Evolutionary conservation across 116 monocot species (phyloP), one percentile per base, ranked within the genome.

Genomic region (Phalaenopsis hybrid): DNA sequence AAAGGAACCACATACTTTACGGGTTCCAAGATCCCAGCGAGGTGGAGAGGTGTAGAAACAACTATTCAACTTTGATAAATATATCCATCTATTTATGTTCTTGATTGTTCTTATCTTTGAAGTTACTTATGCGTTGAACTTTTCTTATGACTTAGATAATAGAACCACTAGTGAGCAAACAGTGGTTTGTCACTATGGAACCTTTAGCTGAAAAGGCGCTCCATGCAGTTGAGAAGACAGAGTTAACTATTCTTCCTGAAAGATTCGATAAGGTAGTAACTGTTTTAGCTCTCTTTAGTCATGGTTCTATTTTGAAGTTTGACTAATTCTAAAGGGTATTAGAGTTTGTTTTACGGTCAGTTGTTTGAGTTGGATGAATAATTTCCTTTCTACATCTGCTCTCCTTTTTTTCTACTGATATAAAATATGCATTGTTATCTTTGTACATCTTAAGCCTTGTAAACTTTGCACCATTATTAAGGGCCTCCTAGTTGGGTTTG

Each of bases 171-270:
- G 91, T 98, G 74, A 98, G 98, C 74, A 98, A 95, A 68, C 98
- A 98, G 73, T 98, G 98, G 98, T 98, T 98, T 93, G 90, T 98
- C 41, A 93, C 93, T 31, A 98, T 98, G 95, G 98, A 95, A 44
- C 88, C 95, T 58, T 82, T 98, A 75, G 98, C 98, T 80, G 95
- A 98, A 87, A 95, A 92, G 86, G 98, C 95, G 63, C 93, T 98
- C 73, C 75, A 89, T 83, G 98, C 88, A 44, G 90, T 95, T 88
- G 95, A 95, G 58, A 85, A 89, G 23, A 87, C 89, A 48, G 79
- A 92, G 81, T 77, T 98, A 61, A 93, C 81, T 70, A 93, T 98
- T 83, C 84, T 98, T 86, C 98, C 98, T 84, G 95, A 95, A 25
- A 88, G 98, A 79, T 98, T 93, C 89, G 95, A 93, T 83, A 98